Percentiles rank a stretch among this genome's conserved stretches.
Conservation (phyloP, 495 filamentous ascomycete genomes). For the Symbiotaphrina buchneri region DNA sequence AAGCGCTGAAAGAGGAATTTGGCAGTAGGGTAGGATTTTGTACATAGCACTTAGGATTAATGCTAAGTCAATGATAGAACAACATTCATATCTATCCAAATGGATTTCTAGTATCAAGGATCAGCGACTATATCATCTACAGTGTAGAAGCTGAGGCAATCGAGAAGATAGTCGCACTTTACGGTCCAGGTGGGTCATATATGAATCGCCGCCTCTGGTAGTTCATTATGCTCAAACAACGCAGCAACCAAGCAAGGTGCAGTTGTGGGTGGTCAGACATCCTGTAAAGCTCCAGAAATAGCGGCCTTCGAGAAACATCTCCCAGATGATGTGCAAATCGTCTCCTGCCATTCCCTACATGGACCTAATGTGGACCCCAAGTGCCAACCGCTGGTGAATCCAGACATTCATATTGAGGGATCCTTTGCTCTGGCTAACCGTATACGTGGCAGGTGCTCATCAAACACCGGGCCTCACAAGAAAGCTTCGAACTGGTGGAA, state of each 20-base stretch:
- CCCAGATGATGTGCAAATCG: constrained; percentile 72
- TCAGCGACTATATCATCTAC: constrained; percentile 95
- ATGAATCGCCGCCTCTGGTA: constrained; percentile 1
- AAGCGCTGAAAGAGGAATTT: constrained; percentile 56
- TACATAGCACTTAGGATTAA: constrained; percentile 9
- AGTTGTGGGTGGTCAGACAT: constrained; percentile 93
- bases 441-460: constrained; percentile 41
- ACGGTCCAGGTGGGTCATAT: constrained; percentile 63
- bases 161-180: constrained; percentile 59
- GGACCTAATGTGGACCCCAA: constrained; percentile 73
- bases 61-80: constrained; percentile 33
- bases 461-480: constrained; percentile 66
- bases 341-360: constrained; percentile 93
- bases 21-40: constrained; percentile 35
- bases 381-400: constrained; percentile 60
- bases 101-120: constrained; percentile 84
- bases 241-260: constrained; percentile 81
- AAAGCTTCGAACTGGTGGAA: constrained; percentile 57
- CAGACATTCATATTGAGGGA: background rate
- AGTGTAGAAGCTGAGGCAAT: constrained; percentile 87
- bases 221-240: constrained; percentile 12
- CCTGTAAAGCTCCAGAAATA: constrained; percentile 94
- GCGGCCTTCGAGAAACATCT: constrained; percentile 79
- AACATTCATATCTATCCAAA: constrained; percentile 65
- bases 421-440: constrained; percentile 2